Percentiles rank a stretch among this genome's conserved stretches.
Conservation (phyloP, 331 rosid genomes). For the Acacia concinna region DNA sequence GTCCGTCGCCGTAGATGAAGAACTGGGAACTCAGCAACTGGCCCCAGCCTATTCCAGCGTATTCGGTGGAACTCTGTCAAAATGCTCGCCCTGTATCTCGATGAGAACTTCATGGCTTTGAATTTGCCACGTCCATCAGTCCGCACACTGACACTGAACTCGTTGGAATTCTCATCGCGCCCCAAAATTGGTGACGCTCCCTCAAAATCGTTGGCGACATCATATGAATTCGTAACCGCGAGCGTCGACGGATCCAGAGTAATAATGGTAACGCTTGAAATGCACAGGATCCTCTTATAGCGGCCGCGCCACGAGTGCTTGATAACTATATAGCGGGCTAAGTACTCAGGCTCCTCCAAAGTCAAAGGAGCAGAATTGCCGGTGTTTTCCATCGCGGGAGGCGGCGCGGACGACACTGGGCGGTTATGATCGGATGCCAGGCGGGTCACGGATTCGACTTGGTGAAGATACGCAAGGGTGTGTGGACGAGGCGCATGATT, state of each 20-base stretch:
- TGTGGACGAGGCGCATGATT: slow-evolving; percentile 77
- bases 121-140: slow-evolving; percentile 94
- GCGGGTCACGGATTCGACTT: slow-evolving; percentile 66
- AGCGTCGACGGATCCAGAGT: slow-evolving; percentile 93
- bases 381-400: slow-evolving; percentile 53
- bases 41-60: slow-evolving; percentile 68
- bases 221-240: slow-evolving; percentile 80
- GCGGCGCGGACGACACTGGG: slow-evolving; percentile 25
- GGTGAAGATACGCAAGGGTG: slow-evolving; percentile 76
- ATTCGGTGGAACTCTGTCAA: slow-evolving; percentile 87
- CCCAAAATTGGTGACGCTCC: slow-evolving; percentile 67
- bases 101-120: slow-evolving; percentile 82
- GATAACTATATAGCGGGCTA: slow-evolving; percentile 78
- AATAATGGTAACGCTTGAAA: slow-evolving; percentile 57
- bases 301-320: slow-evolving; percentile 99
- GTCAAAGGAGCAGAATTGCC: slow-evolving; percentile 41
- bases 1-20: slow-evolving; percentile 89
- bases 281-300: slow-evolving; percentile 85
- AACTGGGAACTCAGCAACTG: slow-evolving; percentile 83
- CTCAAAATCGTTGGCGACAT: slow-evolving; percentile 69
- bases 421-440: slow-evolving; percentile 52
- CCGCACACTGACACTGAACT: slow-evolving; percentile 77
- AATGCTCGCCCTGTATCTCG: slow-evolving; percentile 80
- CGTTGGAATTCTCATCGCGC: slow-evolving; percentile 82
- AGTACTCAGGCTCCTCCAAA: slow-evolving; percentile 83